Evolutionary conservation across 345 rosid species (phyloP), one percentile per base, ranked within the genome.

Genomic region (Lumnitzera racemosa): DNA sequence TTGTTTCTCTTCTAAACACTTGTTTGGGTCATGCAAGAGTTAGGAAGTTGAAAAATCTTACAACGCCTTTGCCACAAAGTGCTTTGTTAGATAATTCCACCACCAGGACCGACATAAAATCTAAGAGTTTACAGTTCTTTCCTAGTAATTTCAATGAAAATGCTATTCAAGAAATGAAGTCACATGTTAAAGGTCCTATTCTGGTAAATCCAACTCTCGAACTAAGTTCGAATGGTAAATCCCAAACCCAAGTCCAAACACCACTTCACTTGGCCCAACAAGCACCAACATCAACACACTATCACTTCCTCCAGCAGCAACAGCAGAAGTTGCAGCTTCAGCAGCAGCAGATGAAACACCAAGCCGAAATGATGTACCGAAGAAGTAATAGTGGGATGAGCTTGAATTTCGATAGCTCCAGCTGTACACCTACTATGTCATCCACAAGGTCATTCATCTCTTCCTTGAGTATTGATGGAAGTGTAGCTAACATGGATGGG

Each of bases 21-120:
- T 76, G 86, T 67, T 83, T 85, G 72, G 96, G 97, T 67, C 99
- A 90, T 82, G 95, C 99, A 11, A 84, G 99, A 75, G 90, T 90
- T 49, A 83, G 97, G 72, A 86, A 81, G 76, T 64, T 79, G n/a
- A 86, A 79, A 78, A 83, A 80, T 16, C 60, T 74, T 24, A 78
- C 74, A 3, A 56, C 72, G 56, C 79, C 86, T 72, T 54, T 79
- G 46, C 76, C 87, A 65, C 89, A 79, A 49, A 74, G 58, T 66
- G 63, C 77, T 57, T 78, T 88, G 53, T 77, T 95, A 77, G 90
- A 87, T 50, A 77, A 69, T 63, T 78, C 78, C 24, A 70, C 62
- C 29, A 69, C 56, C 56, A 79, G 61, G 48, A 29, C 80, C 23
- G 80, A 79, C 63, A 64, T 43, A 60, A 69, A 81, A 8, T 50